These are phyloP conservation scores for Naegleria fowleri DNA, from an alignment of 208 protist genomes.

Conservation along the genomic window DNA sequence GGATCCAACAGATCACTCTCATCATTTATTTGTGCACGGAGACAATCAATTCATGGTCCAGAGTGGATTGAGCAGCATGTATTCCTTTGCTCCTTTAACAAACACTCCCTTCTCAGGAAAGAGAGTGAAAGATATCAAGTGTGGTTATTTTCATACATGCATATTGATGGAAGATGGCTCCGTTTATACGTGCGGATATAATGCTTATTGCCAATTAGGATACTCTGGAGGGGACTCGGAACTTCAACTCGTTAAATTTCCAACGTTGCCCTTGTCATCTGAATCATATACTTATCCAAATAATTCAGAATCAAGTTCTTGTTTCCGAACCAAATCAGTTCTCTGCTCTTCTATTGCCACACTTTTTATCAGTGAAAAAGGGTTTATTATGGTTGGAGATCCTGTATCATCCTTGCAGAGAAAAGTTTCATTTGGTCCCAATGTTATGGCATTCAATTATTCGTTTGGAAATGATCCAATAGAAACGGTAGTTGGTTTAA, in stretches of 20 bases:
- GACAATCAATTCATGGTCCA: background rate
- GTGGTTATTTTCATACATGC: background rate
- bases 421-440: background rate
- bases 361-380: background rate
- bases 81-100: background rate
- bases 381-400: background rate
- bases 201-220: background rate
- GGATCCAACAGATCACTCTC: background rate
- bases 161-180: background rate
- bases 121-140: background rate
- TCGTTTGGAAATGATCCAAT: background rate
- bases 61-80: background rate
- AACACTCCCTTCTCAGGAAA: background rate
- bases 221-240: background rate
- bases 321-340: background rate
- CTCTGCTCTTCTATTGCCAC: background rate
- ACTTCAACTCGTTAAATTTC: background rate
- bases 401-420: background rate
- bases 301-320: background rate
- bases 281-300: background rate
- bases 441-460: background rate
- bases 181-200: background rate
- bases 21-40: background rate
- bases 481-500: background rate
- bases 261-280: background rate